Evolutionary conservation across 176 grass and related monocot species (phyloP), one percentile per base, ranked within the genome.

Genomic region (Saccharum spontaneum): DNA sequence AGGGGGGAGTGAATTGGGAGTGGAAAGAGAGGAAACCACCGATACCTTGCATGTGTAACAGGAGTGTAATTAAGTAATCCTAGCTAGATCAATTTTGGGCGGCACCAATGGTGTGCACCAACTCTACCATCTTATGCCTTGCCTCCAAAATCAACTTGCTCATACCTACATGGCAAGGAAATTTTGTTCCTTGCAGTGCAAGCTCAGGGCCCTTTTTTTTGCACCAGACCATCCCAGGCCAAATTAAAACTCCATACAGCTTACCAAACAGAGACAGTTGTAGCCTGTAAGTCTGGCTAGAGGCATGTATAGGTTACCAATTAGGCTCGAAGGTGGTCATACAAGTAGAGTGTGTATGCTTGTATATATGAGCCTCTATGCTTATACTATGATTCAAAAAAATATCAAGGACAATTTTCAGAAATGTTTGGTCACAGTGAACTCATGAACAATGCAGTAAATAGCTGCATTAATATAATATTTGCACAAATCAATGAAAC

Each of bases 401-500:
- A 57, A 22, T 60, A 60, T 23, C 0, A 23, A 23, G 8, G 22
- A 60, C 10, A 60, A 1, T 10, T 60, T 23, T 9, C 22, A 60
- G 8, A 60, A 10, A 23, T 60, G 55, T 60, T 60, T 60, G 8
- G 8, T 60, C 55, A n/a, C 55, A 60, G 6, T 30, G 71, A 73
- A 48, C 14, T 45, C 20, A 43, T 55, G 24, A 76, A 78, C 5
- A 72, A 82, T 77, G 12, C 59, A 78, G 38, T 23, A 79, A n/a
- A n/a, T n/a, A 46, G 20, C 24, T 71, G 41, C 22, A 28, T 12
- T 46, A 1, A 45, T 54, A 33, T 48, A 54, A 43, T 70, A 76
- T 86, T 77, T 54, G 20, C 20, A 72, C 3, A 75, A 79, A 91
- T 67, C 4, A 91, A 77, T 65, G 75, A 41, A 54, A 30, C 43